Base-by-base conservation (phyloP, 352 stramenopile species). In the Phytophthora parvispora region DNA sequence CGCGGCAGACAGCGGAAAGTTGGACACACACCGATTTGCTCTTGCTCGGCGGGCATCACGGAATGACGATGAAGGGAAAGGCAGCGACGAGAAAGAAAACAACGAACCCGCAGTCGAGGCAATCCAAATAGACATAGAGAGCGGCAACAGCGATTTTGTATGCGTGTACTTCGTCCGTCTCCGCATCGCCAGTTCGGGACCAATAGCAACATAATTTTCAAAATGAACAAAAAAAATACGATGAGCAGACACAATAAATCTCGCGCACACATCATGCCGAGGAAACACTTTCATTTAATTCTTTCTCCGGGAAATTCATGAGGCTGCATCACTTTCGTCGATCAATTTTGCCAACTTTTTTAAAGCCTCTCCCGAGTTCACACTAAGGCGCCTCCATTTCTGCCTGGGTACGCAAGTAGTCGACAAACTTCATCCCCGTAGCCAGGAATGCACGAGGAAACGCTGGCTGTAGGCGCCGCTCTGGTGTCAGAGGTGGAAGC, bases 81-180 rank as follows among this genome's bases (percentile, higher is more conserved):
- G 16, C 18, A 15, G 31, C 6, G 53, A 73, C 24, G 60, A 65
- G 12, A 64, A 62, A 34, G 40, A 31, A 36, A 54, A 42, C 24
- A 18, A 49, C 6, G 59, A 54, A 49, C 25, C 60, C 5, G 20
- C 53, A 61, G 63, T 77, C 15, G 85, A 93, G 55, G 75, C 82
- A 24, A 78, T 93, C 56, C 81, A 93, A 67, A 72, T 93, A 76
- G 76, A 77, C 45, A 86, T 93, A 73, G 79, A 90, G 57, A 89
- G 81, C 60, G 80, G 83, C 55, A 83, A 81, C 51, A 83, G 67
- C 64, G 85, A 92, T 60, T 93, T 93, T 78, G 83, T 84, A 31
- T 73, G 86, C 28, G 78, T 93, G 24, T 91, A 92, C 66, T 87
- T 81, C 29, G 76, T 93, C 27, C 73, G 78, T 52, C 69, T 84